A percentile compares a stretch with the other conserved stretches of the same genome.
Evolutionary conservation across 192 early-diverging fungal genomes (phyloP).

Genomic region (Coemansia guatemalensis): DNA sequence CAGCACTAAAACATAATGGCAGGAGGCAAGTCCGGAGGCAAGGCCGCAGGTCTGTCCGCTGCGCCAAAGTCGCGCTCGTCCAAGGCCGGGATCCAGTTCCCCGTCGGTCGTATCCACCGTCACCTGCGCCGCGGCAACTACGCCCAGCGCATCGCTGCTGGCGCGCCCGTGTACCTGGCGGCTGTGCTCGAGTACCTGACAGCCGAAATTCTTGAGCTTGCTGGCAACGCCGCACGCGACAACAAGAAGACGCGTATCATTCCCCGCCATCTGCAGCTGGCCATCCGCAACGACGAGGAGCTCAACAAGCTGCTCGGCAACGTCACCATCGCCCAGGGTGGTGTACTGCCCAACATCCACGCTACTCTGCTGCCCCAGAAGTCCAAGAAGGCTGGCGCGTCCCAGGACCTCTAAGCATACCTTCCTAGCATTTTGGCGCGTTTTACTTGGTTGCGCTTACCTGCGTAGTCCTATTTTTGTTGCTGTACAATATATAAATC

Average conservation of each 20-base stretch:
- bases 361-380: conserved; percentile 81
- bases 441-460: conserved; percentile 1
- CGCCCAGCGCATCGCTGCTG: conserved; percentile 89
- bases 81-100: conserved; percentile 95
- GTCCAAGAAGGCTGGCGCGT: conserved; percentile 64
- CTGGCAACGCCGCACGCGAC: conserved; percentile 93
- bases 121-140: conserved; percentile 93
- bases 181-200: conserved; percentile 95
- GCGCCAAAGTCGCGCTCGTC: conserved; percentile 73
- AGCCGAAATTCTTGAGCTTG: conserved; percentile 95
- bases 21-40: conserved; percentile 74
- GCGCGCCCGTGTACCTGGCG: conserved; percentile 93
- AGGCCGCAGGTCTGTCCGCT: conserved; percentile 59
- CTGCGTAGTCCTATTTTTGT: too few species aligned
- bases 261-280: conserved; percentile 68
- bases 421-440: not conserved
- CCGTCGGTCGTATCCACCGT: conserved; percentile 96
- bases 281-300: conserved; percentile 96
- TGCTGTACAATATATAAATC: too few species aligned
- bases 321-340: conserved; percentile 92
- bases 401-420: conserved; percentile 70
- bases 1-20: conserved; percentile 53
- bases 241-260: conserved; percentile 97
- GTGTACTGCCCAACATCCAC: conserved; percentile 94
- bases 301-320: conserved; percentile 88